Evolutionary conservation across 306 rosid species (phyloP).

Genomic region (Heteromeles arbutifolia): DNA sequence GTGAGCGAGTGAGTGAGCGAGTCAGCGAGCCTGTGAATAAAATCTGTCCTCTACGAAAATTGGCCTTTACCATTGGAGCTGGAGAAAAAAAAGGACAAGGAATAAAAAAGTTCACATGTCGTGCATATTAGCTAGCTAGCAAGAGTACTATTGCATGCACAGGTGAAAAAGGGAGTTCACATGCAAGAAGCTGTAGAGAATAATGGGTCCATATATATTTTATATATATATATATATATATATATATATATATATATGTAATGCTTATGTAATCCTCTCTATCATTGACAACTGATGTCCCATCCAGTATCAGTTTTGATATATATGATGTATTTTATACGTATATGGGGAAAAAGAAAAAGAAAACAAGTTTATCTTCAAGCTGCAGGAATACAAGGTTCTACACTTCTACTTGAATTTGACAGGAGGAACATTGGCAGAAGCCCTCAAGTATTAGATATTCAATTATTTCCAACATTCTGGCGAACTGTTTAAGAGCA

Average conservation of each 20-base stretch:
- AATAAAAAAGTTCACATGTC: neutral
- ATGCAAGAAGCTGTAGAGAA: neutral
- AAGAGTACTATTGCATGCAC: neutral
- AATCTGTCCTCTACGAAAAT: neutral
- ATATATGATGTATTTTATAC: neutral
- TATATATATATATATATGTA: no score
- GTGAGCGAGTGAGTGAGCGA: neutral
- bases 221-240: no score
- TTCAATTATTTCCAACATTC: neutral
- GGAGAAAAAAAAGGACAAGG: neutral
- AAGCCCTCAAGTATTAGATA: neutral
- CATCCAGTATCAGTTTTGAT: neutral
- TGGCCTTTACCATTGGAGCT: neutral
- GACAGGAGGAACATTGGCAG: neutral
- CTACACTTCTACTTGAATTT: neutral
- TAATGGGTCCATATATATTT: neutral
- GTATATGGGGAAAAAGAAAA: neutral
- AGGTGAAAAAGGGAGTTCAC: neutral
- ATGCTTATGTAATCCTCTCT: neutral
- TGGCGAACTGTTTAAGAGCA: neutral
- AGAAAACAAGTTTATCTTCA: neutral
- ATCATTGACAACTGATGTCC: neutral
- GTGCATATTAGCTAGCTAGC: neutral
- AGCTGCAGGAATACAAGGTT: neutral
- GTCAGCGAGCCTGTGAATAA: neutral